phyloP scores from a whole-genome alignment of 2,329 filamentous ascomycete genomes.

The Colletotrichum costaricense region DNA sequence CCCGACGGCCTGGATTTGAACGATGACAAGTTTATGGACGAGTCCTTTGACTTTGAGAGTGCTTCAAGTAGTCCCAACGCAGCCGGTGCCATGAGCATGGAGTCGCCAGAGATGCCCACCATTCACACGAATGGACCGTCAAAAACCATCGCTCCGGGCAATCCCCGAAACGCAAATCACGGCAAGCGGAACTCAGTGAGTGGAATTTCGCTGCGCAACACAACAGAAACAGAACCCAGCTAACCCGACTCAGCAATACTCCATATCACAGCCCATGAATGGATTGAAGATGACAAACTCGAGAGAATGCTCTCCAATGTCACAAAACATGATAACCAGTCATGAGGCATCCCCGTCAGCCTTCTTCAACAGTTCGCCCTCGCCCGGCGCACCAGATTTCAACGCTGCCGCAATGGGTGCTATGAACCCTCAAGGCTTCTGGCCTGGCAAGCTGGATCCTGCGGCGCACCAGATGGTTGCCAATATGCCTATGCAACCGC shows the following conservation, averaged over 20 bases:
- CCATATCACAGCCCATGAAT: constrained; percentile 62
- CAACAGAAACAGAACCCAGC: constrained; percentile 30
- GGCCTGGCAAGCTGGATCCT: constrained; percentile 47
- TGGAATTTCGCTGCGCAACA: neutral
- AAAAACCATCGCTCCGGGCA: constrained; percentile 40
- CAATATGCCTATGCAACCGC: constrained; percentile 24
- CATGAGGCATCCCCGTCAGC: constrained; percentile 63
- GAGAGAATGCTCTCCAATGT: constrained; percentile 66
- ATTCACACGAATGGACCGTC: constrained; percentile 49
- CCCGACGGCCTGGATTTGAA: constrained; percentile 46
- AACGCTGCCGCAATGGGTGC: constrained; percentile 32
- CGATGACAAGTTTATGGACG: constrained; percentile 58
- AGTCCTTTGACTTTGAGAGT: constrained; percentile 68
- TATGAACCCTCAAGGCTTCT: constrained; percentile 46
- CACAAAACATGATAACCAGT: constrained; percentile 59
- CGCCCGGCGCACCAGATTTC: constrained; percentile 56
- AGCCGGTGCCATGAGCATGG: constrained; percentile 45
- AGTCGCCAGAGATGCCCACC: constrained; percentile 56
- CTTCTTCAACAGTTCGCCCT: constrained; percentile 59
- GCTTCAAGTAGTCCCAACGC: constrained; percentile 67
- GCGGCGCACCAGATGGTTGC: constrained; percentile 38
- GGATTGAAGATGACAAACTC: constrained; percentile 59
- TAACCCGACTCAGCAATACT: constrained; percentile 59
- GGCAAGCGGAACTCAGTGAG: constrained; percentile 45
- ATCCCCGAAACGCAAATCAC: constrained; percentile 42